These are phyloP conservation scores for Geotrichum reessii DNA, from an alignment of 1,139 yeast genomes.

Conservation along the genomic window DNA sequence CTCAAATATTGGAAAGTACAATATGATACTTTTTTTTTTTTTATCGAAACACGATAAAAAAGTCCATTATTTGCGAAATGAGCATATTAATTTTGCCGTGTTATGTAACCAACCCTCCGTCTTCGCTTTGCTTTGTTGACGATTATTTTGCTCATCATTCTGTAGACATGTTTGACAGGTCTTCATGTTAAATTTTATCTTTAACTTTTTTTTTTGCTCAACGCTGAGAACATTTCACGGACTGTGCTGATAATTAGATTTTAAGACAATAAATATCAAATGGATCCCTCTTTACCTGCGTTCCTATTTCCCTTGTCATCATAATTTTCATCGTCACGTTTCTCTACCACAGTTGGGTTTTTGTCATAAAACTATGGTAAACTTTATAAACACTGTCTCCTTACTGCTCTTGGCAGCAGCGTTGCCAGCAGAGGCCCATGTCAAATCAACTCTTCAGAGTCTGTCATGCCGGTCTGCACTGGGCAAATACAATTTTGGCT, in stretches of 20 bases:
- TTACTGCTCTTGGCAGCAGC: neutral
- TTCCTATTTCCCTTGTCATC: too few relatives aligned
- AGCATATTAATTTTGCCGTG: neutral
- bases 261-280: neutral
- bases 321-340: too few relatives aligned
- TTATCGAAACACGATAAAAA: neutral
- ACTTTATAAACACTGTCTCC: neutral
- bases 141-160: neutral
- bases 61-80: neutral
- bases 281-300: neutral
- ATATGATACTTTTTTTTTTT: too few relatives aligned
- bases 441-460: conserved; percentile 8
- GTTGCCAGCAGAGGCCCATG: conserved; percentile 2
- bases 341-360: too few relatives aligned
- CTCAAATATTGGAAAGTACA: too few relatives aligned
- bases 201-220: neutral
- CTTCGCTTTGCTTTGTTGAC: neutral
- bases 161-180: neutral
- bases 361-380: neutral
- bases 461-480: conserved; percentile 3
- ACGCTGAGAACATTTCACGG: neutral
- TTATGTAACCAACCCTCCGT: neutral
- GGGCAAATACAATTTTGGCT: conserved; percentile 6
- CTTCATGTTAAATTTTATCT: neutral
- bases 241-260: neutral